Evolutionary conservation across 768 basidiomycete genomes (phyloP), one percentile per base, ranked within the genome.

Genomic region (Termitomyces sp.): DNA sequence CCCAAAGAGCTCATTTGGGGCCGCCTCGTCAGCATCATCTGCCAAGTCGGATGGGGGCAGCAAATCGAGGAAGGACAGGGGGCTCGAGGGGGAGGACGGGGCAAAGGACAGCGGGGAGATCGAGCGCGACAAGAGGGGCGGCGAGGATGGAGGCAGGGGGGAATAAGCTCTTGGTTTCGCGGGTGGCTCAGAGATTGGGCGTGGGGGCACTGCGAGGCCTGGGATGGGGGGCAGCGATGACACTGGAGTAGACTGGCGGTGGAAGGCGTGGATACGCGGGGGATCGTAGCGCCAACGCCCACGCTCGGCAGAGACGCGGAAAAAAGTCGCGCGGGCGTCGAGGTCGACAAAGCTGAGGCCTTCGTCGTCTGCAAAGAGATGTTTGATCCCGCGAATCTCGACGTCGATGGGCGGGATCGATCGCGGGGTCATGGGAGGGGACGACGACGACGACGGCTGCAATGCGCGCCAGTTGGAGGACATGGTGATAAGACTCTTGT

Each of bases 251-350:
- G 75, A 72, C 60, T 74, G 72, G 29, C 74, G 67, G 29, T 65
- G 64, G 37, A 64, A 64, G 27, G 64, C 58, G 41, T 65, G 61
- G 42, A 62, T 49, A 54, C 61, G 64, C 31, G 77, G 66, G 2
- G 80, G 81, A 59, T 84, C 81, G 56, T 71, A 79, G 60, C 74
- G 73, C 83, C 83, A 85, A 55, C 76, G 76, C 8, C 83, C 83
- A 53, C 84, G 82, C 63, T 85, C 84, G 8, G 80, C 76, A 41
- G 84, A 85, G 12, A 76, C 74, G 46, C 74, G 72, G 62, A 84
- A 84, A 62, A 76, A 84, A 2, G 82, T 83, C 57, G 76, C 72
- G 50, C 78, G 80, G 46, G 70, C 59, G 48, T 66, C 68, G 32
- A 60, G 64, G 39, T 66, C 59, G n/a, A 65, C 60, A 49, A 72